Evolutionary conservation across 306 rosid genomes (phyloP).

Genomic region (Sindora glabra): DNA sequence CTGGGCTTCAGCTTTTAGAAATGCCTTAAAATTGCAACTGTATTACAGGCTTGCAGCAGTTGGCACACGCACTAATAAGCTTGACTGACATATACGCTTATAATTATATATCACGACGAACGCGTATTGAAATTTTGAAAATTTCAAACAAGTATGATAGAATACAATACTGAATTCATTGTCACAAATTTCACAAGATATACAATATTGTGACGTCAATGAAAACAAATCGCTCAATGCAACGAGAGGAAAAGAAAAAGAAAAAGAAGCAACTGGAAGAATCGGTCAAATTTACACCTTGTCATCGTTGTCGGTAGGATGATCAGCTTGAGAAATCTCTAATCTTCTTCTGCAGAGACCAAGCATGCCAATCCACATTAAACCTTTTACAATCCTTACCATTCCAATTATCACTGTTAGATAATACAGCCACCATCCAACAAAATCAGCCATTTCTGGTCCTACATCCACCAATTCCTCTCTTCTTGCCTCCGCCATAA

Average conservation of each 20-base stretch:
- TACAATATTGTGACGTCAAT: slow-evolving; percentile 9
- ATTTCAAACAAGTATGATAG: too few relatives aligned
- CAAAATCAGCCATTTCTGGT: slow-evolving; percentile 39
- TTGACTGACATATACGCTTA: too few relatives aligned
- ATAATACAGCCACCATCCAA: slow-evolving; percentile 64
- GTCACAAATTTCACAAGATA: too few relatives aligned
- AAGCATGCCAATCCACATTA: slow-evolving; percentile 36
- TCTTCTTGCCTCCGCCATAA: slow-evolving; percentile 44
- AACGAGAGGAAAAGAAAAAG: background rate
- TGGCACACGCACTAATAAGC: too few relatives aligned
- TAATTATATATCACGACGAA: too few relatives aligned
- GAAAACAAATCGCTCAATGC: background rate
- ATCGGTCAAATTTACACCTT: slow-evolving; percentile 27
- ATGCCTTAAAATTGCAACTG: too few relatives aligned
- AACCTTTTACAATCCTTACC: slow-evolving; percentile 40
- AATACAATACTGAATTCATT: too few relatives aligned
- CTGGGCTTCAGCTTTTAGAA: too few relatives aligned
- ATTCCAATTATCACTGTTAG: slow-evolving; percentile 58
- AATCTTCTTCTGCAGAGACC: slow-evolving; percentile 29
- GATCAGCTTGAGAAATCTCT: slow-evolving; percentile 10
- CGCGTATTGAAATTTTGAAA: too few relatives aligned
- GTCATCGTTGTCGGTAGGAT: slow-evolving; percentile 19
- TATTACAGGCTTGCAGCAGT: too few relatives aligned
- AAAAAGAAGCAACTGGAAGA: background rate
- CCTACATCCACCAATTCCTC: slow-evolving; percentile 42